These are phyloP conservation scores for Cornus kousa DNA, from an alignment of 148 eudicot genomes.

Conservation along the genomic window DNA sequence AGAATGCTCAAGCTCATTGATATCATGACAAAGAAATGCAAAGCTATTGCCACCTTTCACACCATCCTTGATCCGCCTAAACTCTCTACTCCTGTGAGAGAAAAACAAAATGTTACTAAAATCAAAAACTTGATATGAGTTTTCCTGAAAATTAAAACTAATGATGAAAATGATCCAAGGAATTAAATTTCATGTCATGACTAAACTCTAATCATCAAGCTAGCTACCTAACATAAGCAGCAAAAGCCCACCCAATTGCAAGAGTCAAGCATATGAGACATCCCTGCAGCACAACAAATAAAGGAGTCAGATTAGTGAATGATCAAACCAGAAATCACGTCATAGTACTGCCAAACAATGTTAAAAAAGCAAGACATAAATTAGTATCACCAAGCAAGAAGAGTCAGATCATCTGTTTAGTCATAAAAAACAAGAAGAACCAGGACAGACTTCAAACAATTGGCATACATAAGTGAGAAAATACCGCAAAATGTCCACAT, in stretches of 20 bases:
- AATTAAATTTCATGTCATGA: neutral
- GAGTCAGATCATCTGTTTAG: neutral
- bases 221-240: constrained; percentile 81
- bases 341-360: neutral
- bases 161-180: neutral
- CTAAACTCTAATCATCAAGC: neutral
- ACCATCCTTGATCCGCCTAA: constrained; percentile 56
- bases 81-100: constrained; percentile 73
- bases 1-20: constrained; percentile 83
- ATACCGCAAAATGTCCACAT: neutral
- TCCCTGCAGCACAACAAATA: constrained; percentile 49
- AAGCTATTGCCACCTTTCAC: constrained; percentile 68
- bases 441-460: no score
- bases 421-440: neutral
- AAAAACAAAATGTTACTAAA: neutral
- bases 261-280: constrained; percentile 66
- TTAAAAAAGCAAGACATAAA: neutral
- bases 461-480: no score
- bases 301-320: neutral
- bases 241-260: constrained; percentile 82
- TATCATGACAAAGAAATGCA: constrained; percentile 71
- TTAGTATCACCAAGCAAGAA: neutral
- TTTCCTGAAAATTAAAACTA: neutral
- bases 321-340: constrained; percentile 7
- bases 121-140: neutral